Base-by-base conservation (phyloP, 257 asterid species). In the Coffea canephora region DNA sequence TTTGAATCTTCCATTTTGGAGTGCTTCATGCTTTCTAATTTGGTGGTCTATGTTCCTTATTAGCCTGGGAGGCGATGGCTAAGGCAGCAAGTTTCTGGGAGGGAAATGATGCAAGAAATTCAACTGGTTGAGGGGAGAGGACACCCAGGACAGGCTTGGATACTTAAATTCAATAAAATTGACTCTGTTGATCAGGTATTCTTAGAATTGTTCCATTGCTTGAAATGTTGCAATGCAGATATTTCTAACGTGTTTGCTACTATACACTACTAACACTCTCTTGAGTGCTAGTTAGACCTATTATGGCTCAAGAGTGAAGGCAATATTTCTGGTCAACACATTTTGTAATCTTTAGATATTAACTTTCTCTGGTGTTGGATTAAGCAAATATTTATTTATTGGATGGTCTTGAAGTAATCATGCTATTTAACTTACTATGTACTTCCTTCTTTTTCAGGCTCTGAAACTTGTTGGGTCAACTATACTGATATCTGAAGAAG, bases 1-100 rank as follows among this genome's bases (percentile, higher is more conserved):
- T 34, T 31, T 67, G 73, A 41, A 41, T 39, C 50, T 31, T 66
- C 39, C 70, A 64, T 39, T 77, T 74, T 81, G 79, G 39, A 46
- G 25, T 75, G 36, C 61, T 55, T n/a, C 66, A 46, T 65, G 27
- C 68, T 74, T 73, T 80, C 81, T 90, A 49, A 88, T 31, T 80
- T 39, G 12, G 31, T n/a, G 36, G 48, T 59, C 19, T 31, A 64
- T 66, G 76, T 11, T 83, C 70, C 73, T 79, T 81, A 87, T 77
- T 81, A 95, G 99, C 96, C 97, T 86, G 99, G 99, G 83, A 89
- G 78, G 73, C 91, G 99, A 83, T 95, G 99, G 98, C 87, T 95
- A 88, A 92, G 89, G 84, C 97, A 91, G 83, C 90, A 89, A 85
- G 81, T 84, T 66, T 87, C 88, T 54, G 99, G 99, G 78, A 89